Evolutionary conservation across 257 asterid genomes (phyloP), one percentile per base, ranked within the genome.

Genomic region (Plantago elongata): DNA sequence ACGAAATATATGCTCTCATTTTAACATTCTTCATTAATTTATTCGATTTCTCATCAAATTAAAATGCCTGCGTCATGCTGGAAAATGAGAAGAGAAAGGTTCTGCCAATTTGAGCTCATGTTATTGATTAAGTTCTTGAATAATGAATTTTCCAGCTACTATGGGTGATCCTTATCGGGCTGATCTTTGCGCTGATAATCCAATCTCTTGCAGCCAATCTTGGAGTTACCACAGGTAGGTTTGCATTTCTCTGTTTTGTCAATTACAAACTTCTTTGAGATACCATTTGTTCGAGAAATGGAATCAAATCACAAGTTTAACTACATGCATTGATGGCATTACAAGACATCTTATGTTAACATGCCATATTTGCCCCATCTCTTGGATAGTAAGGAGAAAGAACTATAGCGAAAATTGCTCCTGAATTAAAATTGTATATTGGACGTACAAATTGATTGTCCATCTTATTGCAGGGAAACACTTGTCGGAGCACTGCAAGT

Each of bases 121-220:
- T 34, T 5, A 34, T 34, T 34, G 40, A 34, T 34, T 22, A 22
- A 1, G 27, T 22, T 22, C 27, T 22, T 22, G 27, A 22, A 4
- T 45, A 22, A 42, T 6, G n/a, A 13, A 44, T 15, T 49, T n/a
- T 51, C 49, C 88, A 92, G 98, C 80, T 92, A 66, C 73, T 92
- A 4, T 92, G 98, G 98, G 82, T 92, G 58, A 76, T 92, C 11
- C 95, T 92, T 42, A 84, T 92, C 69, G 98, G 98, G 37, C 68
- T 92, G 73, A 40, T 92, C 4, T 92, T 92, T 42, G 97, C 95
- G 13, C 83, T 89, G 27, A 75, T 92, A 43, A 92, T 92, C 72
- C 98, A 92, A 74, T 92, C 98, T 2, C 85, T 92, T 45, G 97
- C 98, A 1, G 98, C 97, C 49, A 92, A 92, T 62, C 95, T 92